Evolutionary conservation across 306 rosid genomes (phyloP).

Genomic region (Hippophae rhamnoides): DNA sequence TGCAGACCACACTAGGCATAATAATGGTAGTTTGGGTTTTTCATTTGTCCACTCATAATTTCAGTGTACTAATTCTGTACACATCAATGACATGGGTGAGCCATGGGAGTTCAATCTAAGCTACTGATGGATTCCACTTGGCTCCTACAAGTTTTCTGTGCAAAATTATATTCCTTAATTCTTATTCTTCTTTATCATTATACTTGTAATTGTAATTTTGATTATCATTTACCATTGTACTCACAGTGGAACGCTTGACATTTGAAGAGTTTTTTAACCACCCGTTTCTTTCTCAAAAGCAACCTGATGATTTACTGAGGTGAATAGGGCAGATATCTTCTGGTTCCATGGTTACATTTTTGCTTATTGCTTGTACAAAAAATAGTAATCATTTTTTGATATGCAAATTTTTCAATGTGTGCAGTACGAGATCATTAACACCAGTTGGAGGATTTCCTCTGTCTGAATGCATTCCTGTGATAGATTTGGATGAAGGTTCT

Average conservation of each 20-base stretch:
- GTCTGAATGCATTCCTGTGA: slow-evolving; percentile 37
- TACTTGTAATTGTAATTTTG: background rate
- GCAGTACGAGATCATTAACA: slow-evolving; percentile 39
- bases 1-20: slow-evolving; percentile 19
- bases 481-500: slow-evolving; percentile 48
- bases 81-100: background rate
- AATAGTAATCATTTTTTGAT: slow-evolving; percentile 2
- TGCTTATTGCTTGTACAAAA: too few species aligned
- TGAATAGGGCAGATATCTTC: slow-evolving; percentile 20
- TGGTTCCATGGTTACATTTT: slow-evolving; percentile 12
- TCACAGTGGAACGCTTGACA: slow-evolving; percentile 86
- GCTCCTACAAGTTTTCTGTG: background rate
- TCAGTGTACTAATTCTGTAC: too few species aligned
- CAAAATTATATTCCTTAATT: too few species aligned
- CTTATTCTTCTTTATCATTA: too few species aligned
- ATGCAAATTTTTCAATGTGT: slow-evolving; percentile 12
- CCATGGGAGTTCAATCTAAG: background rate
- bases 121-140: slow-evolving; percentile 8
- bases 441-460: slow-evolving; percentile 39
- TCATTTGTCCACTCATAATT: background rate
- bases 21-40: slow-evolving; percentile 18
- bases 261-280: slow-evolving; percentile 93
- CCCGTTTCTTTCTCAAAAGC: slow-evolving; percentile 52
- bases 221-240: slow-evolving; percentile 20
- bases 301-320: slow-evolving; percentile 52